Evolutionary conservation across 345 rosid species (phyloP), one percentile per base, ranked within the genome.

Genomic region (Carallia pectinifolia): DNA sequence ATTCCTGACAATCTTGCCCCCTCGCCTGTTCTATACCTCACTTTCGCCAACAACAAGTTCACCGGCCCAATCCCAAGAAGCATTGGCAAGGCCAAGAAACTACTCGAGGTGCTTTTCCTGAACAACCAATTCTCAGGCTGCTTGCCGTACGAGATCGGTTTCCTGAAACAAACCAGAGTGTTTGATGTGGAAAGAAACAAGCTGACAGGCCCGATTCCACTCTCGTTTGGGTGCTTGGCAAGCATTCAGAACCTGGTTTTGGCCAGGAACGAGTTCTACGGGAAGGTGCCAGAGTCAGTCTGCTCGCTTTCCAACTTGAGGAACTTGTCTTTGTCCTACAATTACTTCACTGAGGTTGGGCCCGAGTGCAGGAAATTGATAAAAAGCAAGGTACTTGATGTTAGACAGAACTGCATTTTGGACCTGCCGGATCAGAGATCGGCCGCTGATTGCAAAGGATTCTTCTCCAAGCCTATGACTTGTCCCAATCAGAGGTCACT

Each of bases 321-420:
- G 0, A 74, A 67, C 2, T 62, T 88, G 29, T 38, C 83, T 0
- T 53, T 85, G 62, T 72, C 88, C 0, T 5, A 74, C 53, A 88
- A 88, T 63, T 88, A 82, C 76, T 86, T 88, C 79, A 88, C 90
- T 5, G 76, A 83, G 66, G 85, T 84, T 18, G 90, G 92, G 6
- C 84, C 82, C 0, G 64, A 55, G 39, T 88, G 92, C 74, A 61
- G 85, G 79, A 60, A 79, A 8, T 64, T 82, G 70, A 78, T 88
- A 30, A 0, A 0, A 10, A 58, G 13, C 1, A 84, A 76, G 73
- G 64, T 1, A 30, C 85, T 88, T 7, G 81, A 86, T 63, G 79
- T 88, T 17, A 30, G 62, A 17, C 78, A 55, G 76, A 86, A 88
- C 81, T 88, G 92, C 83, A 82, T 88, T 73, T 40, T 71, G 54